phyloP scores from a whole-genome alignment of 305 asterid species.

The Striga hermonthica region DNA sequence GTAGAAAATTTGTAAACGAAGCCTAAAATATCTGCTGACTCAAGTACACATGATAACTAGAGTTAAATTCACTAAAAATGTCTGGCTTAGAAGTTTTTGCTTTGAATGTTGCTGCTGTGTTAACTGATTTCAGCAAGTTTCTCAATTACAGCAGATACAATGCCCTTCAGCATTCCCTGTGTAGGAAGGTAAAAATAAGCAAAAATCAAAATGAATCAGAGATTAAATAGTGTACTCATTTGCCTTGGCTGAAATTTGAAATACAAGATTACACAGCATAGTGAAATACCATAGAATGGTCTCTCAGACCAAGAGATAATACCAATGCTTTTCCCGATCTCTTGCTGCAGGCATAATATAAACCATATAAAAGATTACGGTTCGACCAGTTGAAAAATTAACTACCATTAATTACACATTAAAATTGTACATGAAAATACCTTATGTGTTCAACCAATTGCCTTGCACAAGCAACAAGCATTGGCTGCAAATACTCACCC shows the following conservation, averaged over 20 bases:
- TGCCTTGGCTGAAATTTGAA: conserved; percentile 3
- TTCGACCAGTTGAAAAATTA: conserved; percentile 9
- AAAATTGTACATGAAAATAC: conserved; percentile 34
- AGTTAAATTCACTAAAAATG: not conserved
- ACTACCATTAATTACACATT: conserved; percentile 10
- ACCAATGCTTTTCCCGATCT: conserved; percentile 76
- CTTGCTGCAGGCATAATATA: conserved; percentile 45
- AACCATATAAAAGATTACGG: not conserved
- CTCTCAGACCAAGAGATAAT: conserved; percentile 78
- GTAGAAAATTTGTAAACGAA: not conserved
- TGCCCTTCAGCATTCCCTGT: conserved; percentile 70
- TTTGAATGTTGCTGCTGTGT: not conserved
- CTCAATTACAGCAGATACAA: conserved; percentile 68
- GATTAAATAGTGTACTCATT: not conserved
- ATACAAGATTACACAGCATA: not conserved
- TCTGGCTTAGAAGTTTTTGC: not conserved
- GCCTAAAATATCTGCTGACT: not conserved
- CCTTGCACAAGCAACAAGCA: conserved; percentile 78
- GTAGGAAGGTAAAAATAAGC: not conserved
- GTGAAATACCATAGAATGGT: conserved; percentile 62
- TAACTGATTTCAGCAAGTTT: conserved; percentile 49
- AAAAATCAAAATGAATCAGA: not conserved
- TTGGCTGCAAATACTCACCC: conserved; percentile 58
- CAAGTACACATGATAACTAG: not conserved
- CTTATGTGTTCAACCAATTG: conserved; percentile 71